phyloP scores from a whole-genome alignment of 2,329 filamentous ascomycete species.

The Magnaporthiopsis rhizophila region DNA sequence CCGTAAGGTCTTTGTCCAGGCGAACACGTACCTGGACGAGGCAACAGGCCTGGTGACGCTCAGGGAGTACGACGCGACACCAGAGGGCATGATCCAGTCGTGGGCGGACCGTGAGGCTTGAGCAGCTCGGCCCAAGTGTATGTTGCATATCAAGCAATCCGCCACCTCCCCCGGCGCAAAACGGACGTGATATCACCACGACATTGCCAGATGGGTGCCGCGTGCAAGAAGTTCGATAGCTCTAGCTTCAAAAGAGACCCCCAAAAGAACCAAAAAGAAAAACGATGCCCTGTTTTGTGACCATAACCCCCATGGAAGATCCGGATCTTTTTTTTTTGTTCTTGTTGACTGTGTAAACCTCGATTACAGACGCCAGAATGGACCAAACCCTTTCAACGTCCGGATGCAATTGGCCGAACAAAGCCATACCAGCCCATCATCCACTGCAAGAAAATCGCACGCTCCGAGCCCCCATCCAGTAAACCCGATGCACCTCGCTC shows the following conservation, averaged over 20 bases:
- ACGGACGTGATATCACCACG: no score
- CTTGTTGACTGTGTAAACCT: slow-evolving; percentile 51
- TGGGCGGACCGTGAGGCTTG: slow-evolving; percentile 53
- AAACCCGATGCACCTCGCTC: slow-evolving; percentile 18
- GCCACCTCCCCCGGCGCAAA: no score
- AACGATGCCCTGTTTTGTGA: not conserved
- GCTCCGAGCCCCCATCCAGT: slow-evolving; percentile 5
- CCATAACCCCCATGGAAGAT: slow-evolving; percentile 3
- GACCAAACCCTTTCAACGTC: slow-evolving; percentile 57
- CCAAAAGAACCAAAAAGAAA: not conserved
- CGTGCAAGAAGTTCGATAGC: not conserved
- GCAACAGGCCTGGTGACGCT: slow-evolving; percentile 62
- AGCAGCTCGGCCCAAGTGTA: not conserved
- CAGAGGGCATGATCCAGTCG: slow-evolving; percentile 76
- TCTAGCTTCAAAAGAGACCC: not conserved
- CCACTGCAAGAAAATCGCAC: slow-evolving; percentile 5
- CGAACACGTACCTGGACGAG: slow-evolving; percentile 71
- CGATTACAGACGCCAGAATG: slow-evolving; percentile 59
- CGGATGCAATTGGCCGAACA: slow-evolving; percentile 59
- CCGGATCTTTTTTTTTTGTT: slow-evolving; percentile 28
- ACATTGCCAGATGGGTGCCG: not conserved
- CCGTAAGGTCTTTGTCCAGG: slow-evolving; percentile 89
- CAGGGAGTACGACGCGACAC: slow-evolving; percentile 78
- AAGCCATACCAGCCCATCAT: slow-evolving; percentile 39
- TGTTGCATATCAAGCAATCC: no score